Conservation (phyloP, 495 filamentous ascomycete genomes). For the Hyaloscypha hepaticicola region DNA sequence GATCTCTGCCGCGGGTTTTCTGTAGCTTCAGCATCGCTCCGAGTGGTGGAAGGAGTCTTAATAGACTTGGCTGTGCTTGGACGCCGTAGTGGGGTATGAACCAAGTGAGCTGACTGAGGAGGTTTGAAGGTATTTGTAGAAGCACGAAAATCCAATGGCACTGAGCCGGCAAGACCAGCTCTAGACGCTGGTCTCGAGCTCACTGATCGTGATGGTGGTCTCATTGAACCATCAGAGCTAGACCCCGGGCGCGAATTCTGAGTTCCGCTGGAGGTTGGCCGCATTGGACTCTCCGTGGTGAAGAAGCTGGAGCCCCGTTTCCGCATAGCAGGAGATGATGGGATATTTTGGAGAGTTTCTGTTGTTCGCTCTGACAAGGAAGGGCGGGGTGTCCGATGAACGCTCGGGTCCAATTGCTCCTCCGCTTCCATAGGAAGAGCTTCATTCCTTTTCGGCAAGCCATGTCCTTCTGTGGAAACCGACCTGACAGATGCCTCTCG, state of each 20-base stretch:
- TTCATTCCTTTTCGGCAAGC: not conserved
- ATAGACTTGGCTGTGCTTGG: constrained; percentile 11
- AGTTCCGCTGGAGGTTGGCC: constrained; percentile 46
- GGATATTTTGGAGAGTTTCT: constrained; percentile 62
- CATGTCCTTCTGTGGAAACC: constrained; percentile 20
- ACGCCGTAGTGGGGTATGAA: constrained; percentile 23
- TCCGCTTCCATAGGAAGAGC: constrained; percentile 12
- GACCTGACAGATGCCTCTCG: constrained; percentile 25
- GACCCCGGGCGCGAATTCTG: constrained; percentile 21
- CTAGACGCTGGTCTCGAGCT: constrained; percentile 44
- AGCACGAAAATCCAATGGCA: constrained; percentile 33
- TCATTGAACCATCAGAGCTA: constrained; percentile 25
- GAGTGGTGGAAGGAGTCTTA: constrained; percentile 15
- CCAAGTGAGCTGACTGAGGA: constrained; percentile 34
- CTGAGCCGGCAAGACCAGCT: constrained; percentile 38
- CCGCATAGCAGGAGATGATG: constrained; percentile 59
- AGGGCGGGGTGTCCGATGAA: constrained; percentile 35
- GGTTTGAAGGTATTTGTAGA: constrained; percentile 27
- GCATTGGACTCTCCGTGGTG: constrained; percentile 53
- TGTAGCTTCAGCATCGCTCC: not conserved
- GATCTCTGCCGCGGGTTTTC: constrained; percentile 33
- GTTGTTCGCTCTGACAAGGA: constrained; percentile 70
- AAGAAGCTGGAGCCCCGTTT: constrained; percentile 62
- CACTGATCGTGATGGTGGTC: constrained; percentile 49
- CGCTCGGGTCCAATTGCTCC: constrained; percentile 18